Evolutionary conservation across 768 basidiomycete species (phyloP).

Genomic region (Tylopilus vinaceipallidus): DNA sequence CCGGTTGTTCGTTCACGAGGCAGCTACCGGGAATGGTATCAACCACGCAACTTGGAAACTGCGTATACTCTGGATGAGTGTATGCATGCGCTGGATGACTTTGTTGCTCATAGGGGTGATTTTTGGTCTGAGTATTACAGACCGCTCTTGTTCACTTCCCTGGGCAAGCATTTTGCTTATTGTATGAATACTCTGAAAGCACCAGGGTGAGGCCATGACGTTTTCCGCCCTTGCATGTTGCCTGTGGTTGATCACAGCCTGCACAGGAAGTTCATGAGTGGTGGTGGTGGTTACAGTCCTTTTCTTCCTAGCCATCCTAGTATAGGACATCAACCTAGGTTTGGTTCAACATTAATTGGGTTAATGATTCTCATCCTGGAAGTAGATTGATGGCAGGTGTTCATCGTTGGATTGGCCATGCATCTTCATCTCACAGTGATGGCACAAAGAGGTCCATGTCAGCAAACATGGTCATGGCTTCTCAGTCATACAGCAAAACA

Average conservation of each 20-base stretch:
- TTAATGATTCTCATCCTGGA: conserved; percentile 1
- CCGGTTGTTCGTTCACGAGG: conserved; percentile 52
- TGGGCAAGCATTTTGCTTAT: conserved; percentile 88
- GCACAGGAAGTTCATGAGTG: conserved; percentile 64
- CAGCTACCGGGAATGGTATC: conserved; percentile 86
- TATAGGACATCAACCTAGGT: conserved; percentile 34
- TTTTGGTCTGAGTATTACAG: conserved; percentile 92
- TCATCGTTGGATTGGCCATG: conserved; percentile 70
- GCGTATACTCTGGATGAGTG: conserved; percentile 70
- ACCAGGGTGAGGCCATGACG: conserved; percentile 61
- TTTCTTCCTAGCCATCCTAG: conserved; percentile 60
- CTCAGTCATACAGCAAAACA: conserved; percentile 27
- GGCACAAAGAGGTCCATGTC: conserved; percentile 38
- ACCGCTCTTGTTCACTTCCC: conserved; percentile 76
- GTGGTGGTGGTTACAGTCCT: conserved; percentile 70
- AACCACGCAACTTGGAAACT: conserved; percentile 63
- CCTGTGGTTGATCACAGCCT: not conserved
- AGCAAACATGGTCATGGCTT: conserved; percentile 26
- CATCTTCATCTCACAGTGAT: conserved; percentile 42
- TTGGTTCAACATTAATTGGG: conserved; percentile 22
- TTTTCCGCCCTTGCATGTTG: not conserved
- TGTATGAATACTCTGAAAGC: conserved; percentile 89
- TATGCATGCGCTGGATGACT: conserved; percentile 55
- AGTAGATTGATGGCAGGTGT: conserved; percentile 75
- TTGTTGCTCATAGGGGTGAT: conserved; percentile 60